Percentiles rank a stretch among this genome's conserved stretches.
Conservation (phyloP, 1,284 basidiomycete genomes). For the Cystobasidium slooffiae region DNA sequence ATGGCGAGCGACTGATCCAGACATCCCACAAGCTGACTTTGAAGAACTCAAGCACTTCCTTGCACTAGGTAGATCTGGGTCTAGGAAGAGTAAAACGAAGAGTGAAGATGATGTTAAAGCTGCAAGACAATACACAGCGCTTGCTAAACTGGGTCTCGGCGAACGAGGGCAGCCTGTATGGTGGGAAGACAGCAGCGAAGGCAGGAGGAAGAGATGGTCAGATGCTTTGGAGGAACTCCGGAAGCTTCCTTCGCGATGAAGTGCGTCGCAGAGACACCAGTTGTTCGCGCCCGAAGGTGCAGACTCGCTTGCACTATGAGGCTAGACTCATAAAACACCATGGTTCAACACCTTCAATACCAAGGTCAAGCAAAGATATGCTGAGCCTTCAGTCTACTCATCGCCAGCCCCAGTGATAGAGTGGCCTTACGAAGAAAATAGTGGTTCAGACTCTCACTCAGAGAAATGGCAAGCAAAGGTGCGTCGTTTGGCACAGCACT, state of each 20-base stretch:
- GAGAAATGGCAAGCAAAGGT: background rate
- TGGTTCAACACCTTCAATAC: no score
- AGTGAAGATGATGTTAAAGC: slow-evolving; percentile 26
- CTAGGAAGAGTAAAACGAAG: slow-evolving; percentile 19
- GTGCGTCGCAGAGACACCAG: background rate
- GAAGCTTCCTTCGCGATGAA: background rate
- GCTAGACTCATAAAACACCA: no score
- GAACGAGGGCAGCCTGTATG: slow-evolving; percentile 40
- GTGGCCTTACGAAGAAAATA: no score
- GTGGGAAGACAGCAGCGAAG: slow-evolving; percentile 37
- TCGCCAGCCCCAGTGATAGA: no score
- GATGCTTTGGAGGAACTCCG: slow-evolving; percentile 27
- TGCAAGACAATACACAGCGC: slow-evolving; percentile 22
- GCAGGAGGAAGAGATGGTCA: slow-evolving; percentile 15
- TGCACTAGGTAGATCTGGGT: slow-evolving; percentile 21
- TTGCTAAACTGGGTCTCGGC: slow-evolving; percentile 38
- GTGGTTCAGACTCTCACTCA: background rate
- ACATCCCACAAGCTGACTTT: slow-evolving; percentile 27
- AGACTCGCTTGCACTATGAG: background rate
- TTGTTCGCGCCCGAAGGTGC: background rate
- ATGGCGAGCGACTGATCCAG: slow-evolving; percentile 42
- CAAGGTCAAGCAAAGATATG: no score
- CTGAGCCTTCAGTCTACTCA: no score
- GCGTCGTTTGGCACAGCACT: background rate
- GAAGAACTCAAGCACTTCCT: slow-evolving; percentile 39